phyloP scores from a whole-genome alignment of 345 rosid genomes.

The Moringa oleifera region DNA sequence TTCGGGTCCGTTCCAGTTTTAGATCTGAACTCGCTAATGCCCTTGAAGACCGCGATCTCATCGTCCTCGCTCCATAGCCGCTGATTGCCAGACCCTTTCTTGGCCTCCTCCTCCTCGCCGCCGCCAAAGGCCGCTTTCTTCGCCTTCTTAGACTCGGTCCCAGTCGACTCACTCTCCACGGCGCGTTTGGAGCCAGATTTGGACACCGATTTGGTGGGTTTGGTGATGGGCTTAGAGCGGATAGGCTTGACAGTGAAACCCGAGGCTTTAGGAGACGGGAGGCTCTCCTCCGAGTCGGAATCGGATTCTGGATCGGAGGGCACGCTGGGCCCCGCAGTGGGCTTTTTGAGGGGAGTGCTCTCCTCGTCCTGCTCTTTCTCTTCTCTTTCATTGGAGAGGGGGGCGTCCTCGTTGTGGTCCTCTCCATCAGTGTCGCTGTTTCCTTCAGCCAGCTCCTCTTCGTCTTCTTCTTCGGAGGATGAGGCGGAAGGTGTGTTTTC shows the following conservation, averaged over 20 bases:
- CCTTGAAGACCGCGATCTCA: constrained; percentile 33
- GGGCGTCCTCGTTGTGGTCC: constrained; percentile 1
- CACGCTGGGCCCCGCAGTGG: not conserved
- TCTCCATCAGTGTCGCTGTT: not conserved
- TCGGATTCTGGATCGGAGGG: constrained; percentile 25
- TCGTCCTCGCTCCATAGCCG: constrained; percentile 48
- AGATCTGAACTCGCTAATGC: constrained; percentile 26
- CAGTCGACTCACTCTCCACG: constrained; percentile 13
- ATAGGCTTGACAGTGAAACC: constrained; percentile 27
- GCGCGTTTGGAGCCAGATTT: constrained; percentile 11
- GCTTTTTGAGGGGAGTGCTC: constrained; percentile 6
- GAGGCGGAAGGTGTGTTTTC: constrained; percentile 29
- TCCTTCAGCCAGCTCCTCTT: constrained; percentile 4
- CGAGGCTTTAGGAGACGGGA: constrained; percentile 19
- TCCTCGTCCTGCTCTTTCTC: constrained; percentile 10
- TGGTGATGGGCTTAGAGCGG: constrained; percentile 14
- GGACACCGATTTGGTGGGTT: not conserved
- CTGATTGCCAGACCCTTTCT: constrained; percentile 19
- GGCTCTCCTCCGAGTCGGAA: constrained; percentile 27
- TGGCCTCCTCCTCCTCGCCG: constrained; percentile 12
- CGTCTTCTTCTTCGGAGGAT: constrained; percentile 33
- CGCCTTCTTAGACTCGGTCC: not conserved
- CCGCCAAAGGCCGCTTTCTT: constrained; percentile 11
- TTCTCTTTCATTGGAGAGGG: constrained; percentile 15
- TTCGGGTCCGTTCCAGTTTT: constrained; percentile 26